A percentile compares a stretch with the other conserved stretches of the same genome.
These are phyloP conservation scores for Neurospora discreta DNA, from an alignment of 495 filamentous ascomycete genomes.

Conservation along the genomic window DNA sequence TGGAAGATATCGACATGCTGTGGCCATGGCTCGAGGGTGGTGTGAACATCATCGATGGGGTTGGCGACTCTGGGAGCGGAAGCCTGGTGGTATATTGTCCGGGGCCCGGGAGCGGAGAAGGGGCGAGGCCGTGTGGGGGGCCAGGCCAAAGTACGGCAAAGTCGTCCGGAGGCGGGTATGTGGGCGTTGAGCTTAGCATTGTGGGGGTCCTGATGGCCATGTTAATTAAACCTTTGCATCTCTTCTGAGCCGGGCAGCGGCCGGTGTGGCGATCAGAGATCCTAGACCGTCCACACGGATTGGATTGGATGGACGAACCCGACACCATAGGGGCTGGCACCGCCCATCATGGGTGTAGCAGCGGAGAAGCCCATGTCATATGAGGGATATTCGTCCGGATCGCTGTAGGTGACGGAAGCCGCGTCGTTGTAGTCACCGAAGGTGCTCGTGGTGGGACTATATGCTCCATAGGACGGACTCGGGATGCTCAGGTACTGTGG, in stretches of 20 bases:
- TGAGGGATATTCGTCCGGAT: slow-evolving; percentile 35
- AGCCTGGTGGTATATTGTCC: slow-evolving; percentile 19
- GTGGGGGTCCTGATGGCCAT: slow-evolving; percentile 34
- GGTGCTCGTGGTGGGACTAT: slow-evolving; percentile 44
- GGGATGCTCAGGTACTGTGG: slow-evolving; percentile 46
- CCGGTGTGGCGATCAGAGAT: slow-evolving; percentile 24
- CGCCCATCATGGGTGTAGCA: slow-evolving; percentile 25
- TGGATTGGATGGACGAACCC: slow-evolving; percentile 46
- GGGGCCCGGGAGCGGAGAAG: slow-evolving; percentile 29
- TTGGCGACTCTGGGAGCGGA: slow-evolving; percentile 26
- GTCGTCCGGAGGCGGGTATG: slow-evolving; percentile 25
- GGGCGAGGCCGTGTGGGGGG: slow-evolving; percentile 11
- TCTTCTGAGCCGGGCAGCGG: slow-evolving; percentile 21
- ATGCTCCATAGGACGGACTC: slow-evolving; percentile 41
- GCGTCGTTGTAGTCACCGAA: slow-evolving; percentile 42
- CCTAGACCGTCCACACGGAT: slow-evolving; percentile 38
- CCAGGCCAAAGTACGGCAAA: slow-evolving; percentile 12
- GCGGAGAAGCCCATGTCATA: slow-evolving; percentile 30
- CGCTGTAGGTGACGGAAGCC: slow-evolving; percentile 41
- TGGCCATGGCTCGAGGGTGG: slow-evolving; percentile 20
- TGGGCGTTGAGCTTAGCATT: slow-evolving; percentile 25
- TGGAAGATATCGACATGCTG: slow-evolving; percentile 17
- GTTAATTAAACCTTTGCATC: slow-evolving; percentile 36
- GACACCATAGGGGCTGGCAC: slow-evolving; percentile 37
- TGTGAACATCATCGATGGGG: slow-evolving; percentile 16